These are phyloP conservation scores for Salix udensis DNA, from an alignment of 345 rosid genomes.

Conservation along the genomic window DNA sequence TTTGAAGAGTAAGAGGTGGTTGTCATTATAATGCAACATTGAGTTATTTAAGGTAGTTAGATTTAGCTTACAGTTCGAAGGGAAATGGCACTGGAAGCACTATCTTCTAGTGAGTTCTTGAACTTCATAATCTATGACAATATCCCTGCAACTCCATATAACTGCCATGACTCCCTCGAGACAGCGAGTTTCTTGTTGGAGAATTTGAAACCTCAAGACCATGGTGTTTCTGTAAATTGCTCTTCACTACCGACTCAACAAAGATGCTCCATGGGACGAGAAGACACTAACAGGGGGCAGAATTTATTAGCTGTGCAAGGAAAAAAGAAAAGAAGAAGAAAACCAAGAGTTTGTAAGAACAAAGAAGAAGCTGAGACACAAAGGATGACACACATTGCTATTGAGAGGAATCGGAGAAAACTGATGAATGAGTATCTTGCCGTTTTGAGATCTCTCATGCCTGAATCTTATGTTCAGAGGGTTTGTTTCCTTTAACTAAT, in stretches of 20 bases:
- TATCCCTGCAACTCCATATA: slow-evolving; percentile 52
- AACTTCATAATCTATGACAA: slow-evolving; percentile 62
- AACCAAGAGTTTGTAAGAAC: slow-evolving; percentile 72
- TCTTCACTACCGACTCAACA: slow-evolving; percentile 14
- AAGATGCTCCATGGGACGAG: slow-evolving; percentile 1
- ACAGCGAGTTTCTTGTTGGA: slow-evolving; percentile 12
- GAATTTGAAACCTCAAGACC: slow-evolving; percentile 15
- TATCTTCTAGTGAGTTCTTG: slow-evolving; percentile 63
- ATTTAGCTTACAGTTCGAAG: not conserved
- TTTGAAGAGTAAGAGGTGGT: not conserved
- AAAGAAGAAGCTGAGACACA: slow-evolving; percentile 82
- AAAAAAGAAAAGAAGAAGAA: slow-evolving; percentile 65
- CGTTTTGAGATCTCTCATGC: slow-evolving; percentile 80
- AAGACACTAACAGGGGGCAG: not conserved
- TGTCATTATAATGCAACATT: not conserved
- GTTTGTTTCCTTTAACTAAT: slow-evolving; percentile 24
- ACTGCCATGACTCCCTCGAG: slow-evolving; percentile 25
- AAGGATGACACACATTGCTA: slow-evolving; percentile 90
- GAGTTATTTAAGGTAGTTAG: not conserved
- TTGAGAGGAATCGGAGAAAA: slow-evolving; percentile 84
- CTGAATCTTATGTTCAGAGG: slow-evolving; percentile 77
- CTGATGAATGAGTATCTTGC: slow-evolving; percentile 85
- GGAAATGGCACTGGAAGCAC: slow-evolving; percentile 55
- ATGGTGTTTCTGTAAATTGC: slow-evolving; percentile 22
- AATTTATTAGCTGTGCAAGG: slow-evolving; percentile 36